Conservation (phyloP, 2,329 filamentous ascomycete species). For the Eutypa lata region DNA sequence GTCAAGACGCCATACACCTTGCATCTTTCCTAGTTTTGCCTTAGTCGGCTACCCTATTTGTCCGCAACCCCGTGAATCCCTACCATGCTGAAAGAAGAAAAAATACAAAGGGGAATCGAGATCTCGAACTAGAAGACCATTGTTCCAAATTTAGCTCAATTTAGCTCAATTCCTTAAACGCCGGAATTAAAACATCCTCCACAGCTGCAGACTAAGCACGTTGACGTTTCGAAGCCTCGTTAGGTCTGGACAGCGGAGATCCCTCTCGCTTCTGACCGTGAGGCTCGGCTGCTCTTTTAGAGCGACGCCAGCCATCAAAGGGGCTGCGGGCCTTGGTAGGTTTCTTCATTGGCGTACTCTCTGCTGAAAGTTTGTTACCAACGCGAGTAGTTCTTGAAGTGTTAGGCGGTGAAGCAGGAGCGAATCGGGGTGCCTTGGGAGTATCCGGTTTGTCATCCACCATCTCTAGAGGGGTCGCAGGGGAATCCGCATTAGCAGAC, state of each 20-base stretch:
- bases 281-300: constrained; percentile 50
- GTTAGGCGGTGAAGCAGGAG: constrained; percentile 60
- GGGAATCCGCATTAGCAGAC: constrained; percentile 33
- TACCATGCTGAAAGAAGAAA: not conserved
- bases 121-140: not conserved
- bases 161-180: constrained; percentile 6
- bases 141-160: constrained; percentile 1
- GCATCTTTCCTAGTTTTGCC: not conserved
- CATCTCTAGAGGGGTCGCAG: constrained; percentile 31
- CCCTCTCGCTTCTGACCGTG: constrained; percentile 43
- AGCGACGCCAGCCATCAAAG: constrained; percentile 67
- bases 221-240: constrained; percentile 28
- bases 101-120: not conserved
- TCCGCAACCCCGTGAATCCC: not conserved
- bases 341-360: constrained; percentile 39
- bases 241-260: constrained; percentile 29
- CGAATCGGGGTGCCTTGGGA: constrained; percentile 53
- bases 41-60: not conserved
- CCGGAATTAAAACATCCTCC: constrained; percentile 7
- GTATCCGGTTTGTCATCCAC: constrained; percentile 39
- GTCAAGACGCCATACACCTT: not conserved
- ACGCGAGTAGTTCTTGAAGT: constrained; percentile 59
- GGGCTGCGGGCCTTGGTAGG: constrained; percentile 44
- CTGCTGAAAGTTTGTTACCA: constrained; percentile 45
- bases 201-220: constrained; percentile 24